Base-by-base conservation (phyloP, 768 basidiomycete species). In the Lactifluus hygrophoroides region DNA sequence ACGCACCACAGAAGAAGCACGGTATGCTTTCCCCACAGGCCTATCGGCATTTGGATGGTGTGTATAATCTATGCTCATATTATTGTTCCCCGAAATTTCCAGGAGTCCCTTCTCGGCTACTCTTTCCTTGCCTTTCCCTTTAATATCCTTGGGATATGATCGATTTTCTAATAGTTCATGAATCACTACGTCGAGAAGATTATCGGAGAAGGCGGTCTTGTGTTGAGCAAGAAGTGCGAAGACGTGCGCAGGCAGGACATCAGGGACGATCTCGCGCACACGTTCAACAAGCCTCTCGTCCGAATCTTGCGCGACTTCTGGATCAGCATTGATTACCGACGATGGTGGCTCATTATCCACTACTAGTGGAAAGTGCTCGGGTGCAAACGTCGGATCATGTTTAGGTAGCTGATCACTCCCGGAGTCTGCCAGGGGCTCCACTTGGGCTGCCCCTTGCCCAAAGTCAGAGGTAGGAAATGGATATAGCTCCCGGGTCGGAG, bases 191-290 rank as follows among this genome's bases (percentile, higher is more conserved):
- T 85, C 79, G 37, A 82, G 74, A 42, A 80, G 76, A 14, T 72
- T 62, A 1, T 73, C 71, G 4, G 64, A 55, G 43, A 73, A 69
- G 4, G 69, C 64, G 4, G 73, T 70, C 28, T 78, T 66, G 60
- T 78, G 72, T 44, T 74, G 66, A 37, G 74, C 69, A 30, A 88
- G 66, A 32, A 88, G 79, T 1, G 67, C 60, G 23, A 75, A 66
- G 13, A 77, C 78, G 62, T 88, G 77, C 3, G 75, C 63, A 0
- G 83, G 81, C 21, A 78, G 75, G 23, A 88, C 84, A 63, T 89
- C 85, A 0, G 88, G 88, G 13, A 89, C 68, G 45, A 90, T 78
- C 64, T 88, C 85, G 37, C 86, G 72, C 30, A 88, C 75, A 42
- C 75, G 80, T 1, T 79, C 75, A 30, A 85, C 58, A 44, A 66